Base-by-base conservation (phyloP, 2,329 filamentous ascomycete genomes). In the Lecanicillium sp. region DNA sequence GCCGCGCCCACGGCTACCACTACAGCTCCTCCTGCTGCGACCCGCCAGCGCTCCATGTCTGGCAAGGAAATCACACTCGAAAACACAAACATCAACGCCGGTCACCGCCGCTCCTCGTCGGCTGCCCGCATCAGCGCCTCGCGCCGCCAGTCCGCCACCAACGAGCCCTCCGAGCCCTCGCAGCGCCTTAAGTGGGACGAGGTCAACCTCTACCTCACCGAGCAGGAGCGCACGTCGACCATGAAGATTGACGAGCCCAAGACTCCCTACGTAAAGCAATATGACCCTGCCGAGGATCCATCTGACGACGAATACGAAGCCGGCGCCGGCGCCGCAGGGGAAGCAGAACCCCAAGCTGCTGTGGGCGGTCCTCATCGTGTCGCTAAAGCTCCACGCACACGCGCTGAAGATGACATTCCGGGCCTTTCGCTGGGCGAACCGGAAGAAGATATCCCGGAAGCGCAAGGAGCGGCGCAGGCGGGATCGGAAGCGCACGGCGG, bases 231-330 rank as follows among this genome's bases (percentile, higher is more conserved):
- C 68, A 89, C 84, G 51, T 85, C 86, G 53, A 96, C 90, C 51
- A 98, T 98, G 93, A 98, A 97, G 76, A 98, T 98, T 55, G 87
- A 90, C 56, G 93, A 98, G 72, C 93, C 93, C 52, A 98, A 98
- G 77, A 98, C 93, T 7, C 93, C 93, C 4, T 98, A 91, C 65
- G 93, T 89, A 29, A 86, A 85, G 62, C 88, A 90, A 61, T 96
- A 96, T 67, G 87, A 97, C 62, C 90, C 90, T 4, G 66, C 82
- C 35, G 89, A 96, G 61, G 91, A 97, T 54, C 88, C 89, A 44
- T 86, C 84, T 27, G 88, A 93, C 54, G 84, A 95, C 60, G 77
- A 86, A 48, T 83, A 86, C 23, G 58, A 55, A 70, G 49, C 48
- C 39, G 51, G 30, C 19, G 21, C n/a, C 20, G 27, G 27, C 24